Conservation (phyloP, 106 monocot species). For the Dendrobium officinale region DNA sequence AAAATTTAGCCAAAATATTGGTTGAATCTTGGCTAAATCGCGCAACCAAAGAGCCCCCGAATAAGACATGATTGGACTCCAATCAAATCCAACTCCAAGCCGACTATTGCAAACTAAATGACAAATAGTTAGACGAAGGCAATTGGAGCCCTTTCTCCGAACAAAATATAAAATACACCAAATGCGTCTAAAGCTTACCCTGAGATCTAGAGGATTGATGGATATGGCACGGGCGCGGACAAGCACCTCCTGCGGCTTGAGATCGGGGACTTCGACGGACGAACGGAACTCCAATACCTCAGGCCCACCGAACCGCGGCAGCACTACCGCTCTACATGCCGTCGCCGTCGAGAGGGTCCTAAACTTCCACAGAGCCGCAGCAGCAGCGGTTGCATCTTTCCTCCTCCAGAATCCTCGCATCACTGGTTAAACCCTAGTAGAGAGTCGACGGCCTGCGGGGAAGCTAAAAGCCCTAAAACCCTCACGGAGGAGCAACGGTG, state of each 20-base stretch:
- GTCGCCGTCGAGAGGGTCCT: slow-evolving; percentile 17
- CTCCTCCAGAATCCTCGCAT: not conserved
- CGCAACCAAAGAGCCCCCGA: too few species aligned
- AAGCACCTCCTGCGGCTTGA: slow-evolving; percentile 79
- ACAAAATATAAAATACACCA: not conserved
- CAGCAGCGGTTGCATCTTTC: not conserved
- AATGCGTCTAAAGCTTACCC: slow-evolving; percentile 30
- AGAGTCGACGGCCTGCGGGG: not conserved
- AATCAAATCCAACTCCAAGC: not conserved
- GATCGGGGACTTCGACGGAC: slow-evolving; percentile 69
- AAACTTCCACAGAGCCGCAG: not conserved
- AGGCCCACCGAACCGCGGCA: slow-evolving; percentile 87
- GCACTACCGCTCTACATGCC: slow-evolving; percentile 58
- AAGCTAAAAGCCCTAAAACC: not conserved
- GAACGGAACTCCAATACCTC: slow-evolving; percentile 68
- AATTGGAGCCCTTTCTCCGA: not conserved
- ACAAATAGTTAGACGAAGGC: not conserved
- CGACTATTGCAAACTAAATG: not conserved
- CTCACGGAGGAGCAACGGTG: not conserved
- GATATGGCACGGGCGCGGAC: slow-evolving; percentile 90
- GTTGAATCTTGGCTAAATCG: too few species aligned
- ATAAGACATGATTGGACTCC: not conserved
- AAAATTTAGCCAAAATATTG: too few species aligned
- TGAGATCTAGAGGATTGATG: slow-evolving; percentile 75
- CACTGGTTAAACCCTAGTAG: not conserved